Evolutionary conservation across 2,329 filamentous ascomycete genomes (phyloP).

Genomic region (Colletotrichum lupini): DNA sequence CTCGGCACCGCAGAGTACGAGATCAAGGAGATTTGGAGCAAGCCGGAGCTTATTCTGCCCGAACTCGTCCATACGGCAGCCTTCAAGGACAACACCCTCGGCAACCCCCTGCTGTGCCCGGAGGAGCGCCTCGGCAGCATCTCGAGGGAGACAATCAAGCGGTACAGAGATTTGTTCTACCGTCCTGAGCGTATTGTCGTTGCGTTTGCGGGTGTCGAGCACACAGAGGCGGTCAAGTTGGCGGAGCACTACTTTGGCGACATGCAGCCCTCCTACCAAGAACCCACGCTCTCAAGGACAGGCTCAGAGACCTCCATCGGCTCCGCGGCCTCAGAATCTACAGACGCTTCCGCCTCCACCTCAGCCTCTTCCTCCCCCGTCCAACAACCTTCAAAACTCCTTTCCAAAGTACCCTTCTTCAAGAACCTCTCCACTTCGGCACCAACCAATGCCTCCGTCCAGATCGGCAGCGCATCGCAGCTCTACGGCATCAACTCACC

Average conservation of each 20-base stretch:
- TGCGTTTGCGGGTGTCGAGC: slow-evolving; percentile 92
- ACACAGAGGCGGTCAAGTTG: slow-evolving; percentile 81
- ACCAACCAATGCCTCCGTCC: slow-evolving; percentile 68
- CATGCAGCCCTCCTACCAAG: slow-evolving; percentile 71
- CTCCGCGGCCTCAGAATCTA: slow-evolving; percentile 48
- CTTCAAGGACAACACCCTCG: slow-evolving; percentile 95
- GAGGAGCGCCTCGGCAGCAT: slow-evolving; percentile 83
- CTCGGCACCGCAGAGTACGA: slow-evolving; percentile 94
- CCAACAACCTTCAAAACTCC: slow-evolving; percentile 70
- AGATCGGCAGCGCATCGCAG: slow-evolving; percentile 52
- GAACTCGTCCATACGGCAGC: slow-evolving; percentile 96
- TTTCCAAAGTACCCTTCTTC: slow-evolving; percentile 89
- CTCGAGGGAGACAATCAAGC: slow-evolving; percentile 76
- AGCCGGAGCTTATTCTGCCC: slow-evolving; percentile 94
- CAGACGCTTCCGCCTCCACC: slow-evolving; percentile 46
- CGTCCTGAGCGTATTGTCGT: slow-evolving; percentile 91
- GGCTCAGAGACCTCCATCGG: slow-evolving; percentile 68
- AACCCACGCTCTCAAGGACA: slow-evolving; percentile 61
- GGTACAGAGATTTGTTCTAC: slow-evolving; percentile 87
- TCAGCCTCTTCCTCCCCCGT: slow-evolving; percentile 46
- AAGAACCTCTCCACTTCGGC: slow-evolving; percentile 87
- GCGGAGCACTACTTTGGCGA: slow-evolving; percentile 91
- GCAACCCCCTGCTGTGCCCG: slow-evolving; percentile 92
- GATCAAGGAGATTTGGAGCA: slow-evolving; percentile 95
- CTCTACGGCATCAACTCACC: slow-evolving; percentile 69